Percentiles rank a stretch among this genome's conserved stretches.
Conservation (phyloP, 2,329 filamentous ascomycete genomes). For the Parasarocladium wereldwijsianum region DNA sequence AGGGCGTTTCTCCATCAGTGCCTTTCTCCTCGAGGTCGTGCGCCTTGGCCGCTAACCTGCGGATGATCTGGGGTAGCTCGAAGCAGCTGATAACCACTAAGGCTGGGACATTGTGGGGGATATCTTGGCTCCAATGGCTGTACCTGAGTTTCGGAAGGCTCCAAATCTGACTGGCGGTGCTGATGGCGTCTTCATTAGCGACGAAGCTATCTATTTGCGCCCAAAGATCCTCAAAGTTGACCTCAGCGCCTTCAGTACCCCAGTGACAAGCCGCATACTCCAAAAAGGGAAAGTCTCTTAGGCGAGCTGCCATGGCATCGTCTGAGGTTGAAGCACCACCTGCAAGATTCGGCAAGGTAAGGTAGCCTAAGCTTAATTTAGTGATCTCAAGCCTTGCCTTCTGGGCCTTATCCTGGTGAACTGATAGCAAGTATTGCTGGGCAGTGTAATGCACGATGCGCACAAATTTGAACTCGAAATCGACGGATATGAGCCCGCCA, state of each 20-base stretch:
- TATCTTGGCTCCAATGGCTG: not conserved
- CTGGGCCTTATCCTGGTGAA: not conserved
- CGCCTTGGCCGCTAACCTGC: not conserved
- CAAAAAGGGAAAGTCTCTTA: not conserved
- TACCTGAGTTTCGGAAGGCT: not conserved
- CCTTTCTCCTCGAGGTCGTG: not conserved
- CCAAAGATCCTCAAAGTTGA: not conserved
- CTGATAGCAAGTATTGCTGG: not conserved
- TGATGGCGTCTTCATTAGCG: not conserved
- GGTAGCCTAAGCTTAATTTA: not conserved
- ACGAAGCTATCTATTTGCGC: not conserved
- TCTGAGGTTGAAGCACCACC: not conserved
- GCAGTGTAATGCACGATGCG: not conserved
- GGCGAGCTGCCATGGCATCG: not conserved
- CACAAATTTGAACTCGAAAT: not conserved
- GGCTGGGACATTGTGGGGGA: not conserved
- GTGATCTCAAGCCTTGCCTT: not conserved
- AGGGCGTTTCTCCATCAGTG: not conserved
- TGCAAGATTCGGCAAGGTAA: not conserved
- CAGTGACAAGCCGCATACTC: not conserved
- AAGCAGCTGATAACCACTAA: not conserved
- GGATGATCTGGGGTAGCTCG: not conserved
- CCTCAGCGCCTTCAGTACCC: not conserved
- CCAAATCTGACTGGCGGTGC: not conserved
- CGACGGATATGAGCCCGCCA: not conserved